phyloP scores from a whole-genome alignment of 345 rosid species.

The Citrus medica region DNA sequence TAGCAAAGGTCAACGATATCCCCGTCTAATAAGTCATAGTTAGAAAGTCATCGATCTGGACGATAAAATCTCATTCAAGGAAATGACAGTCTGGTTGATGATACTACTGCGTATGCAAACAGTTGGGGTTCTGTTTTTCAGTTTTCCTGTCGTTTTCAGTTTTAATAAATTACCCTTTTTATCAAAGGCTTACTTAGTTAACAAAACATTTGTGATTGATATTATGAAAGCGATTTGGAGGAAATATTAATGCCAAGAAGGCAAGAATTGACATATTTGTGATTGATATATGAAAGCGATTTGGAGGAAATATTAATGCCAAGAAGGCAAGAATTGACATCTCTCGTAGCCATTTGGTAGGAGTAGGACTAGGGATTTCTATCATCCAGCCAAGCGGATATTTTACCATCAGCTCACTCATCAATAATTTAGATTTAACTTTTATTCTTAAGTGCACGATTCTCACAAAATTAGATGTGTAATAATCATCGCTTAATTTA shows the following conservation, averaged over 20 bases:
- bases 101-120: not conserved
- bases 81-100: not conserved
- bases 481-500: not conserved
- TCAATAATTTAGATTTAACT: not conserved
- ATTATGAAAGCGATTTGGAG: not conserved
- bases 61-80: not conserved
- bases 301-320: not conserved
- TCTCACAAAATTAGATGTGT: too few relatives aligned
- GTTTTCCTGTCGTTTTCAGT: not conserved
- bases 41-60: not conserved
- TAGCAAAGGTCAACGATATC: too few relatives aligned
- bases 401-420: not conserved
- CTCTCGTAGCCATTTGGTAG: not conserved
- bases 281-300: not conserved
- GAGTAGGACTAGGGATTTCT: not conserved
- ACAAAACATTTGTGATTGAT: not conserved
- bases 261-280: not conserved
- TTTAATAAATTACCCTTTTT: not conserved
- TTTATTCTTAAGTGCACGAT: not conserved
- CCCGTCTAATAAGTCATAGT: too few relatives aligned
- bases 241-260: not conserved
- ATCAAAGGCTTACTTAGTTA: not conserved
- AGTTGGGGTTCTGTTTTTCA: not conserved
- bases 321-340: not conserved
- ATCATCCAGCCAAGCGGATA: too few relatives aligned